These are phyloP conservation scores for Scedosporium minutisporum DNA, from an alignment of 2,329 filamentous ascomycete species.

Conservation along the genomic window DNA sequence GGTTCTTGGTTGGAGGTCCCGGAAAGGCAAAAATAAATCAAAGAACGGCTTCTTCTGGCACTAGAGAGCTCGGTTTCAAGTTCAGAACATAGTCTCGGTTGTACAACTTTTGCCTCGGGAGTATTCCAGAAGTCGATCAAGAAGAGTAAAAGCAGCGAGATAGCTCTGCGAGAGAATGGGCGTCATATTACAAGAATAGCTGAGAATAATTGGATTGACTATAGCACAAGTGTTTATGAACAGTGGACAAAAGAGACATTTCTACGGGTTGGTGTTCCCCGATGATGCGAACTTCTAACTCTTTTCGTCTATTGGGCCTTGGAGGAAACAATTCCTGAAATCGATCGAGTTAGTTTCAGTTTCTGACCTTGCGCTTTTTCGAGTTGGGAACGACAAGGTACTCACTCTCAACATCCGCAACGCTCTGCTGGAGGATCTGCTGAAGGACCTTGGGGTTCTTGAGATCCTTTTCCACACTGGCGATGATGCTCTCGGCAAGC, in stretches of 20 bases:
- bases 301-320: constrained; percentile 51
- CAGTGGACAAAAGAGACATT: constrained; percentile 44
- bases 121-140: too few relatives aligned
- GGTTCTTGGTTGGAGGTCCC: too few relatives aligned
- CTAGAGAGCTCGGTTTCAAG: too few relatives aligned
- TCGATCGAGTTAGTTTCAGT: too few relatives aligned
- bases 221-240: constrained; percentile 53
- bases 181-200: neutral
- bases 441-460: constrained; percentile 95
- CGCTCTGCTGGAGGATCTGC: constrained; percentile 95
- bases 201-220: constrained; percentile 37
- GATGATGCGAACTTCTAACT: constrained; percentile 24
- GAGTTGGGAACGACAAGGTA: constrained; percentile 21
- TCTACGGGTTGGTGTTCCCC: constrained; percentile 20
- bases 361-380: constrained; percentile 11
- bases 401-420: constrained; percentile 89
- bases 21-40: too few relatives aligned
- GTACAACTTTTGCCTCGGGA: too few relatives aligned
- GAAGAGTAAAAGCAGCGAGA: neutral
- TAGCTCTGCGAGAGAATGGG: neutral
- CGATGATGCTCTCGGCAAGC: constrained; percentile 83
- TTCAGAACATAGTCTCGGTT: too few relatives aligned
- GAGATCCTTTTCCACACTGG: constrained; percentile 97
- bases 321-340: constrained; percentile 49
- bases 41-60: too few relatives aligned